Conservation (phyloP, 2,329 filamentous ascomycete species). For the Thermoascus crustaceus region DNA sequence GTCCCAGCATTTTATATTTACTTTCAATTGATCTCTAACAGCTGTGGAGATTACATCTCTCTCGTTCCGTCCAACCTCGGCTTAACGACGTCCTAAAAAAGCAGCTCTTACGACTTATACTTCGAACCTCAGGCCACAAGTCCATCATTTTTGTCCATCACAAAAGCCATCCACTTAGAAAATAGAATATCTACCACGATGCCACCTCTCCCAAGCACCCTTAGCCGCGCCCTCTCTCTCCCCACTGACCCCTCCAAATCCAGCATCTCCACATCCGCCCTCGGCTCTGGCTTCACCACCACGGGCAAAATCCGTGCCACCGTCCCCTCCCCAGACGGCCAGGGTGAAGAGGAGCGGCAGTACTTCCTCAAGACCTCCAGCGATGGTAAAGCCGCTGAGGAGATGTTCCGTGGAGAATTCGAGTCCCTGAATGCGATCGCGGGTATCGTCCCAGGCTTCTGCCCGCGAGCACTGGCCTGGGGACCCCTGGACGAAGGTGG, state of each 20-base stretch:
- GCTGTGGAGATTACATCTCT: no score
- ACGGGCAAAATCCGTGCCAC: constrained; percentile 33
- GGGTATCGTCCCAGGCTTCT: constrained; percentile 61
- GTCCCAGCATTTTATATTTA: no score
- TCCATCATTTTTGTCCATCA: background rate
- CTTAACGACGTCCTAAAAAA: no score
- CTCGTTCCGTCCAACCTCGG: no score
- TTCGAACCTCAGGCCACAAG: background rate
- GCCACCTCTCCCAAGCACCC: constrained; percentile 23
- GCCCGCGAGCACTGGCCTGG: constrained; percentile 66
- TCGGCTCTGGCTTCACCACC: constrained; percentile 38
- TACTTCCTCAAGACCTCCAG: constrained; percentile 36
- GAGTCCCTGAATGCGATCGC: constrained; percentile 77
- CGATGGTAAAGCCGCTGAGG: constrained; percentile 23
- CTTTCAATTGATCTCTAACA: no score
- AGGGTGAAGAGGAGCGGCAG: constrained; percentile 18
- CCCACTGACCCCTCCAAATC: constrained; percentile 24
- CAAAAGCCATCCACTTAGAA: background rate
- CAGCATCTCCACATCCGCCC: constrained; percentile 28
- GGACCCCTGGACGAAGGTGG: constrained; percentile 47
- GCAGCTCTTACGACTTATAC: no score
- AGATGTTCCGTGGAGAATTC: constrained; percentile 60
- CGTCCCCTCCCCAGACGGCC: constrained; percentile 14
- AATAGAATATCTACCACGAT: no score
- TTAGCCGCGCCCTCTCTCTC: constrained; percentile 32